phyloP scores from a whole-genome alignment of 768 basidiomycete species.

The Mrakia gelida region DNA sequence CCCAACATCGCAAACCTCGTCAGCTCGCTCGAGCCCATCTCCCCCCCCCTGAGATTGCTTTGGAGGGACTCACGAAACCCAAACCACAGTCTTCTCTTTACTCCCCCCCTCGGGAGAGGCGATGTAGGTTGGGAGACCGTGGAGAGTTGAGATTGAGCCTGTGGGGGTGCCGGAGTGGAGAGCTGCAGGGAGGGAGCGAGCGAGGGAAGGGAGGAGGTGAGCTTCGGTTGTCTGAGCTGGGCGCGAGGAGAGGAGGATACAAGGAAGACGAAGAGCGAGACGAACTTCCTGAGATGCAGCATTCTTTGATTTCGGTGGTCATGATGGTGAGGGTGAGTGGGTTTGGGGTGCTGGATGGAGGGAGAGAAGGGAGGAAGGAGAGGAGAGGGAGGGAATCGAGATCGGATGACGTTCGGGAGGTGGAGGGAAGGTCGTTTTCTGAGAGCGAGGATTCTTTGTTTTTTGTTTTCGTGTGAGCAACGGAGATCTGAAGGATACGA shows the following conservation, averaged over 20 bases:
- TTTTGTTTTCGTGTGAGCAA: no score
- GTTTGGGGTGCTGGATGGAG: not conserved
- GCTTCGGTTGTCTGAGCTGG: not conserved
- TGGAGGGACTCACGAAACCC: constrained; percentile 38
- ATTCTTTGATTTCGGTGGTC: constrained; percentile 10
- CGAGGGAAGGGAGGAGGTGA: not conserved
- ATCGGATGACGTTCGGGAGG: not conserved
- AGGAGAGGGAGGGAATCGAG: not conserved
- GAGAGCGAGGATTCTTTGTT: no score
- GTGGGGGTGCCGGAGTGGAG: constrained; percentile 44
- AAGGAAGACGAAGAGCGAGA: not conserved
- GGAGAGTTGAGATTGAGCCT: constrained; percentile 39
- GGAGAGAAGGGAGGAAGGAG: not conserved
- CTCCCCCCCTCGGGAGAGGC: constrained; percentile 37
- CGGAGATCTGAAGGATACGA: no score
- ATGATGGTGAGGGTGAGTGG: not conserved
- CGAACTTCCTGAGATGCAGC: constrained; percentile 21
- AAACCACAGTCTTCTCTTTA: constrained; percentile 43
- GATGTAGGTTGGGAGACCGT: constrained; percentile 44
- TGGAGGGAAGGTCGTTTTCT: not conserved
- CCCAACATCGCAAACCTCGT: no score
- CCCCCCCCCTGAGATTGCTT: not conserved
- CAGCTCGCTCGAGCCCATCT: no score
- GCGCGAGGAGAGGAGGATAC: not conserved
- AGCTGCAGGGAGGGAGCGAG: constrained; percentile 22